A percentile compares a stretch with the other conserved stretches of the same genome.
phyloP scores from a whole-genome alignment of 2,329 filamentous ascomycete species.

The Sporothrix protearum region DNA sequence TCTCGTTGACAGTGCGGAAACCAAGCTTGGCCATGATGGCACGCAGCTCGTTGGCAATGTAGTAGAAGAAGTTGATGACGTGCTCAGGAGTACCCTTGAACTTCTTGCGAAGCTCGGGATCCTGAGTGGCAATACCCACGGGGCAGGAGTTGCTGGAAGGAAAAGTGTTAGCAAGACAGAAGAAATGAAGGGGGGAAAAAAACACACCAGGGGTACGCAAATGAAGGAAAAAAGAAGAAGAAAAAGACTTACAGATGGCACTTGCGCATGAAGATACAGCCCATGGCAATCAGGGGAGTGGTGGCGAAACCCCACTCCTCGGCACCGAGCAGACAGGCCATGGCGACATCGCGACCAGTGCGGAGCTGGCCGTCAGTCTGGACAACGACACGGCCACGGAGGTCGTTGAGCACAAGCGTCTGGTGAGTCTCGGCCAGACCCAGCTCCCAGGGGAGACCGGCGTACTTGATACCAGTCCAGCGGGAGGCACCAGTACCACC shows the following conservation, averaged over 20 bases:
- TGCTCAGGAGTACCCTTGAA: conserved; percentile 91
- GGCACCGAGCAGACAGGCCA: conserved; percentile 92
- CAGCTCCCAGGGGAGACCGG: conserved; percentile 92
- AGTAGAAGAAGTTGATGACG: conserved; percentile 99
- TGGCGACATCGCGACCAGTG: conserved; percentile 88
- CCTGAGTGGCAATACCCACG: conserved; percentile 92
- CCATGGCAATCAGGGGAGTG: conserved; percentile 91
- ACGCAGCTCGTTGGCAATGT: conserved; percentile 90
- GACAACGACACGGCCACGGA: conserved; percentile 90
- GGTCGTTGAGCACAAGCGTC: conserved; percentile 90
- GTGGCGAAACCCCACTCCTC: conserved; percentile 98
- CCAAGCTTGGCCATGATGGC: conserved; percentile 96
- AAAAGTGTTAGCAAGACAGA: background rate
- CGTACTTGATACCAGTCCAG: conserved; percentile 99
- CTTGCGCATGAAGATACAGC: conserved; percentile 91
- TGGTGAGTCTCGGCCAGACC: conserved; percentile 97
- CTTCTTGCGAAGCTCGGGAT: conserved; percentile 90
- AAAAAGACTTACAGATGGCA: conserved; percentile 50
- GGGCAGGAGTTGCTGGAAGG: conserved; percentile 64
- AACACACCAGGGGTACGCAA: no score
- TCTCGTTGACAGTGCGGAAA: conserved; percentile 93
- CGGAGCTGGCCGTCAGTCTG: conserved; percentile 94
- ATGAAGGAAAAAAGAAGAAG: background rate
- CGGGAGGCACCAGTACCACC: conserved; percentile 94
- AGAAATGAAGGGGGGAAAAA: no score